These are phyloP conservation scores for Aspergillus terreus DNA, from an alignment of 2,329 filamentous ascomycete species.

Conservation along the genomic window DNA sequence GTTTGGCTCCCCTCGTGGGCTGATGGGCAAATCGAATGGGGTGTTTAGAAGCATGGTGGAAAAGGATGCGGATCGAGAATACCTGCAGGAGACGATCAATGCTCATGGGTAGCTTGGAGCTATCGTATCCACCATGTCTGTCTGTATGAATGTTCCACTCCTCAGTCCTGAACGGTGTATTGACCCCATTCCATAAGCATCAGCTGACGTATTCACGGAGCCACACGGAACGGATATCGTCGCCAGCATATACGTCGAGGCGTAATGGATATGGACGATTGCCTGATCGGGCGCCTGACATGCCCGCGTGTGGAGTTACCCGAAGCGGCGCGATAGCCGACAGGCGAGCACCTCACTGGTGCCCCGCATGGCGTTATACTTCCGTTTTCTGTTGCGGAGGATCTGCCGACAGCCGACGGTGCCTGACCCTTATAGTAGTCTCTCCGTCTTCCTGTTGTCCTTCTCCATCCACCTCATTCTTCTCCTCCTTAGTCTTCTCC, in stretches of 20 bases:
- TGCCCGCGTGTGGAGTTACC: neutral
- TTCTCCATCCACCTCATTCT: neutral
- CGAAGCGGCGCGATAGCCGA: constrained; percentile 8
- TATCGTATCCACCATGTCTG: too few species aligned
- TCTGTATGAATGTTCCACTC: too few species aligned
- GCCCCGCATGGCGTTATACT: constrained; percentile 1
- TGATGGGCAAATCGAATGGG: constrained; percentile 41
- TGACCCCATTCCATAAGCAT: too few species aligned
- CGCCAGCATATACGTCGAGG: neutral
- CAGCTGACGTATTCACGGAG: too few species aligned
- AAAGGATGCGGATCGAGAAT: neutral
- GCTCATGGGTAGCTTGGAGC: too few species aligned
- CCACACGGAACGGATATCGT: neutral
- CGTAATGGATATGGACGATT: neutral
- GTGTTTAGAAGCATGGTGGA: constrained; percentile 7
- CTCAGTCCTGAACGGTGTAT: too few species aligned
- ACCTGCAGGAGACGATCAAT: too few species aligned
- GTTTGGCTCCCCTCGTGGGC: constrained; percentile 59
- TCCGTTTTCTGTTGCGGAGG: neutral
- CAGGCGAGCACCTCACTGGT: constrained; percentile 6
- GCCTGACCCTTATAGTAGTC: constrained; percentile 4
- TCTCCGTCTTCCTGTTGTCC: neutral
- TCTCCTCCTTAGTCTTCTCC: neutral
- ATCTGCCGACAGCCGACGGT: constrained; percentile 15
- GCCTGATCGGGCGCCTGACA: constrained; percentile 5